These are phyloP conservation scores for Piedraia hortae DNA, from an alignment of 2,329 filamentous ascomycete species.

Conservation along the genomic window DNA sequence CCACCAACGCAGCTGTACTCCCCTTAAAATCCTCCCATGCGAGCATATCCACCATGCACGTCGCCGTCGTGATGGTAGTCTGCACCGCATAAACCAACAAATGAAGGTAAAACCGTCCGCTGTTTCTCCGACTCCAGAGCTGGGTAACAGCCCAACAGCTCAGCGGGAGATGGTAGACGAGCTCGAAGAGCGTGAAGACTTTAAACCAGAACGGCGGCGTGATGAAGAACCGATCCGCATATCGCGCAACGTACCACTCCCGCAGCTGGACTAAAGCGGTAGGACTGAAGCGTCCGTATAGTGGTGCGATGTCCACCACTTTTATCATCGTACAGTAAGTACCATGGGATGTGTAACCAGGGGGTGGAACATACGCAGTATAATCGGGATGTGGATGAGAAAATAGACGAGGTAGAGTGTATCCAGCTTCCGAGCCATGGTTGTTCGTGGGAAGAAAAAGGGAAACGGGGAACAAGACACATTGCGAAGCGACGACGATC, in stretches of 20 bases:
- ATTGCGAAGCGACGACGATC: too few species aligned
- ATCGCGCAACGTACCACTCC: constrained; percentile 30
- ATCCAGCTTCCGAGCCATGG: constrained; percentile 16
- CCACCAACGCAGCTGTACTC: constrained; percentile 21
- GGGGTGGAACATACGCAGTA: constrained; percentile 23
- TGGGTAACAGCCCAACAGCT: constrained; percentile 32
- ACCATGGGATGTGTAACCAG: constrained; percentile 1
- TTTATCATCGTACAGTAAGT: constrained; percentile 2
- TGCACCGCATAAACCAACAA: constrained; percentile 32
- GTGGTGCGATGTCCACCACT: constrained; percentile 34
- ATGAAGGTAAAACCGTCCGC: too few species aligned
- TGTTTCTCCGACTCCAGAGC: too few species aligned
- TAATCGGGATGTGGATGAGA: constrained; percentile 30
- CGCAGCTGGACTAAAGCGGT: constrained; percentile 23
- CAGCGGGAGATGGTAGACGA: constrained; percentile 31
- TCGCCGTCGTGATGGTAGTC: constrained; percentile 31
- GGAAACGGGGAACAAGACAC: too few species aligned
- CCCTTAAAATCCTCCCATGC: constrained; percentile 23
- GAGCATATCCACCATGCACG: constrained; percentile 33
- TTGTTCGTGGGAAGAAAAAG: too few species aligned
- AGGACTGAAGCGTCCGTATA: constrained; percentile 27
- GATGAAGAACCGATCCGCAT: constrained; percentile 36
- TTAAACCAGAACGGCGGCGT: constrained; percentile 30
- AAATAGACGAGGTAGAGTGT: constrained; percentile 32
- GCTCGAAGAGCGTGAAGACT: constrained; percentile 29